Evolutionary conservation across 768 basidiomycete genomes (phyloP).

Genomic region (Lanmaoa pseudosensibilis): DNA sequence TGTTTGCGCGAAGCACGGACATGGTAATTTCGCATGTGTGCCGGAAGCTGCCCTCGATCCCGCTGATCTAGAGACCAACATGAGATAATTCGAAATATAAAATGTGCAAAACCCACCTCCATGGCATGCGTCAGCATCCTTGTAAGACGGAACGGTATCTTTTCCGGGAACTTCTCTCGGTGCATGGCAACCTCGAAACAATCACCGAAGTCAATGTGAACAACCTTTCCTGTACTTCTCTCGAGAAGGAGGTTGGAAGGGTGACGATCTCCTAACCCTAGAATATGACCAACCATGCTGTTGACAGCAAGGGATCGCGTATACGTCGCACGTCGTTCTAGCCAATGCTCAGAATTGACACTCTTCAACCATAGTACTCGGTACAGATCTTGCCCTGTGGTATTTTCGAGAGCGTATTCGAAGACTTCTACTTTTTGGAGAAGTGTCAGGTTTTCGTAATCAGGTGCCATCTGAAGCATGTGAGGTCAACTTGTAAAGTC

Average conservation of each 20-base stretch:
- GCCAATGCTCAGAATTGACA: constrained; percentile 93
- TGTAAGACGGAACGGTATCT: constrained; percentile 96
- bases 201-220: constrained; percentile 97
- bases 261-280: constrained; percentile 96
- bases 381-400: constrained; percentile 97
- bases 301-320: constrained; percentile 94
- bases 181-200: constrained; percentile 99
- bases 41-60: constrained; percentile 96
- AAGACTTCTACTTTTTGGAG: constrained; percentile 99
- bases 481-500: background rate
- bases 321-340: constrained; percentile 93
- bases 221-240: constrained; percentile 88
- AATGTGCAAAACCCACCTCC: constrained; percentile 62
- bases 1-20: constrained; percentile 93
- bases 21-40: constrained; percentile 97
- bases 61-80: constrained; percentile 73
- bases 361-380: constrained; percentile 96
- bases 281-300: constrained; percentile 98
- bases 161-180: constrained; percentile 98
- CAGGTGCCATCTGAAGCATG: constrained; percentile 86
- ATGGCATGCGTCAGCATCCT: constrained; percentile 99
- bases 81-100: constrained; percentile 1
- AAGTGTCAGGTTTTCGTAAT: constrained; percentile 91
- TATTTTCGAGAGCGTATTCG: constrained; percentile 97
- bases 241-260: constrained; percentile 94